Evolutionary conservation across 2,329 filamentous ascomycete genomes (phyloP), one percentile per base, ranked within the genome.

Genomic region (Seiridium unicorne): DNA sequence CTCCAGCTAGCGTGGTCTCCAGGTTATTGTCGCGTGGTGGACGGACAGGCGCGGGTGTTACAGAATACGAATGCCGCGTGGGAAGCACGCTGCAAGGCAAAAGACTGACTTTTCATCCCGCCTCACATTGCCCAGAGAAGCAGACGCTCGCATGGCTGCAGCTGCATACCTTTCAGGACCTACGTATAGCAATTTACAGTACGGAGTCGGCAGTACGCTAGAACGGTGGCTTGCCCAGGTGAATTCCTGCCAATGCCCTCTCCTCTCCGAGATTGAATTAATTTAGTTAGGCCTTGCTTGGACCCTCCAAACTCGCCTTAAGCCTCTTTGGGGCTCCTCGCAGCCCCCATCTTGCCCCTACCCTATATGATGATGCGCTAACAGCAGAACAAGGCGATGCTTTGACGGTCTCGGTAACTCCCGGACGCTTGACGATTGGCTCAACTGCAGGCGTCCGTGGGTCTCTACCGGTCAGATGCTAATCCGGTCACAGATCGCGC

Each of bases 401-500:
- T 51, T 49, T 59, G 61, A 55, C 59, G 62, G 58, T 60, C 60
- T 67, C 67, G 68, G 67, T 62, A 65, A 59, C 64, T 65, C 63
- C 62, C 66, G 63, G 61, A 62, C 61, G 57, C 60, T 51, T 61
- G 40, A 26, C 55, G 26, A 53, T 51, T 44, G 53, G 53, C 38
- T 55, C 34, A 57, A 49, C 57, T 63, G 62, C 58, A 62, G 55
- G 57, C 42, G 54, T 60, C 44, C 51, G 36, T 57, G 56, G 18
- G 55, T 40, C 57, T 60, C 60, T 60, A 58, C 62, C 69, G 70
- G 71, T 68, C 68, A 69, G 65, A 61, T 65, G 61, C 66, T 63
- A 68, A 68, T 69, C 68, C 70, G 68, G 70, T 72, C 66, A 68
- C 65, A 72, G 69, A 70, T 68, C 55, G 62, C 61, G 64, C 62